Base-by-base conservation (phyloP, 1,139 yeast genomes). In the Nakaseomyces delphensis region DNA sequence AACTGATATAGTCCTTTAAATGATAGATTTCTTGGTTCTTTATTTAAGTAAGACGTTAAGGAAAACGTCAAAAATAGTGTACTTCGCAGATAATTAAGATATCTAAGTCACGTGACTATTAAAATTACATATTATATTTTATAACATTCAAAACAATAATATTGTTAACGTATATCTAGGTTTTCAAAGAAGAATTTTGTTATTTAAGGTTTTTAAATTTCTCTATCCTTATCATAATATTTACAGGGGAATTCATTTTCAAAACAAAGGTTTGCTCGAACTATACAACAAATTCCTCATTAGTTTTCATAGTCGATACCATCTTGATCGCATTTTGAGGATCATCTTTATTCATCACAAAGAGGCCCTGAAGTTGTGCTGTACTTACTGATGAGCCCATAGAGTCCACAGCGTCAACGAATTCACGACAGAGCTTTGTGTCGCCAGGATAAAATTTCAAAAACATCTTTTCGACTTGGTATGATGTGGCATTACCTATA, bases 281-380 rank as follows among this genome's bases (percentile, higher is more conserved):
- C 18, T 18, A 33, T 1, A 33, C 11, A 4, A 33, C 14, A n/a
- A 33, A 33, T 21, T 33, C 37, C 13, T 33, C 37, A 18, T 33
- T 33, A 10, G 37, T 33, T 21, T 33, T 33, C 37, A 33, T 33
- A 7, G 37, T 33, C 2, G 25, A 8, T 9, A 33, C 37, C 37
- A 33, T 33, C 18, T 67, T 68, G 35, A 89, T 67, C 1, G 97
- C 95, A 11, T 75, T 75, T 36, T 73, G 71, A 0, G 98, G 96
- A 50, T 80, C 81, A 48, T 83, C 74, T 63, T 91, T 91, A 65
- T 86, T 85, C 67, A 85, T 86, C 8, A 91, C 96, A 70, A 91
- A 91, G 45, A 91, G 71, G 1, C 98, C 99, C 62, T 91, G 98
- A 48, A 91, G 69, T 59, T 85, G 95, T 1, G 99, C 99, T 0